Evolutionary conservation across 225 moss, liverwort and hornwort genomes (phyloP).

Genomic region (Anthoceros angustus): DNA sequence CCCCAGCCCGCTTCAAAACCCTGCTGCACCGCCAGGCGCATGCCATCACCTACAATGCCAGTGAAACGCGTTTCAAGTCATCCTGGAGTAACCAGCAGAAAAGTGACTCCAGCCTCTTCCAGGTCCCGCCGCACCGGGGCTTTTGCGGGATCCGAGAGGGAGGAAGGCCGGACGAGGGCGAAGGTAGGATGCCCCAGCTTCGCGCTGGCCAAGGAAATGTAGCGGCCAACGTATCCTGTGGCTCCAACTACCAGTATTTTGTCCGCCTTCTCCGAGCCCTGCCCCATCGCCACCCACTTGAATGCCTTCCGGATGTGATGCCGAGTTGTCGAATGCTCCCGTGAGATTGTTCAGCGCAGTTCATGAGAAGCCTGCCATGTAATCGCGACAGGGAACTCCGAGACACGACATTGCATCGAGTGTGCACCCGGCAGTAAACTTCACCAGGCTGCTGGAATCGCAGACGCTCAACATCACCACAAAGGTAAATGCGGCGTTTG

Average conservation of each 20-base stretch:
- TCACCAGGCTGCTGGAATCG: too few species aligned
- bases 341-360: too few species aligned
- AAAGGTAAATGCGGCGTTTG: too few species aligned
- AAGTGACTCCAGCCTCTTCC: conserved; percentile 7
- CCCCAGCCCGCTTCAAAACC: neutral
- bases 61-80: too few species aligned
- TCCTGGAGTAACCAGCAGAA: conserved; percentile 10
- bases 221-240: conserved; percentile 11
- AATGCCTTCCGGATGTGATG: too few species aligned
- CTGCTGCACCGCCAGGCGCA: neutral
- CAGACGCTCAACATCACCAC: too few species aligned
- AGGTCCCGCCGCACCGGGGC: conserved; percentile 5
- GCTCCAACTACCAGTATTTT: conserved; percentile 16
- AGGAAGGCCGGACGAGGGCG: conserved; percentile 10
- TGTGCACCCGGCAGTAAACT: too few species aligned
- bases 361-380: too few species aligned
- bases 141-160: neutral
- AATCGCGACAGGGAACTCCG: too few species aligned
- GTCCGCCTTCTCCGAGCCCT: neutral
- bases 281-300: too few species aligned
- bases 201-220: conserved; percentile 15
- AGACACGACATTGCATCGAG: too few species aligned
- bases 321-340: too few species aligned
- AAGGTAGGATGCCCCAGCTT: conserved; percentile 13
- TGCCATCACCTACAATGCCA: neutral